Evolutionary conservation across 495 filamentous ascomycete species (phyloP).

Genomic region (Oidiodendron maius): DNA sequence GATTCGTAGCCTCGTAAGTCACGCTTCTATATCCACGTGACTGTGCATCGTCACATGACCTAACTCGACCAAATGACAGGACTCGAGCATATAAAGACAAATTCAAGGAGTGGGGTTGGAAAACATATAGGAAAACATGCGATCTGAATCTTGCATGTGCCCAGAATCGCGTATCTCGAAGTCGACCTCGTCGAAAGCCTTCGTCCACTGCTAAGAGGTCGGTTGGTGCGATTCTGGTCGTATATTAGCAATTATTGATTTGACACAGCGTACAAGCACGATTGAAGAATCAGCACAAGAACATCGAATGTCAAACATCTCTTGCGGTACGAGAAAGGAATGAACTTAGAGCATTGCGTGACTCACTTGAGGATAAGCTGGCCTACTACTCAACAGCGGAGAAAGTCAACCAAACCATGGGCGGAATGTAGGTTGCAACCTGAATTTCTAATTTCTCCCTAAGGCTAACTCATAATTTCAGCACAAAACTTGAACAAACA

Average conservation of each 20-base stretch:
- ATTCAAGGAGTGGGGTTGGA: slow-evolving; percentile 6
- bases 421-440: background rate
- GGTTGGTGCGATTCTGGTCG: background rate
- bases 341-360: background rate
- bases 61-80: background rate
- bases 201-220: background rate
- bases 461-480: background rate
- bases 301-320: no score
- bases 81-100: slow-evolving; percentile 6
- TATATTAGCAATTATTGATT: background rate
- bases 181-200: background rate
- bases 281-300: background rate
- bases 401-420: background rate
- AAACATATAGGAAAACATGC: slow-evolving; percentile 1
- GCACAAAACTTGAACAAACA: background rate
- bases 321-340: background rate
- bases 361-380: background rate
- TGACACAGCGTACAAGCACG: background rate
- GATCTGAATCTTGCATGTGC: background rate
- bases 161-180: background rate
- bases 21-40: no score
- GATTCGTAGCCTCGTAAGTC: slow-evolving; percentile 4
- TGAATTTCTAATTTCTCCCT: background rate
- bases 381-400: background rate
- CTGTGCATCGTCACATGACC: background rate